Percentiles rank a stretch among this genome's conserved stretches.
Conservation (phyloP, 2,329 filamentous ascomycete genomes). For the Erysiphe neolycopersici region DNA sequence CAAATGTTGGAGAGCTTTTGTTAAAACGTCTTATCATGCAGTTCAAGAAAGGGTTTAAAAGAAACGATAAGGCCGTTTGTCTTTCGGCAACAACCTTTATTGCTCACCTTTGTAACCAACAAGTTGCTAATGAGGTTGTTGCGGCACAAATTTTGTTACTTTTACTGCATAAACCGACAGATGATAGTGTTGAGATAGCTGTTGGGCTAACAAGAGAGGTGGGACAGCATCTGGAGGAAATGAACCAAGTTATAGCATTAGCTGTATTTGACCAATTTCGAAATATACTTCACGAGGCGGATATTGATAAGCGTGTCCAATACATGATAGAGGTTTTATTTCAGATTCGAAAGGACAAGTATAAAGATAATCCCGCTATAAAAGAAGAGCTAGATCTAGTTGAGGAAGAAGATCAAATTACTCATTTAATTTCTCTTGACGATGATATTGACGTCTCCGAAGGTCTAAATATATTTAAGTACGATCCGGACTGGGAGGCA, state of each 20-base stretch:
- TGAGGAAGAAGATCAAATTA: conserved; percentile 95
- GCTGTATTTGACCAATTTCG: conserved; percentile 91
- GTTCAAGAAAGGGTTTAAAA: conserved; percentile 83
- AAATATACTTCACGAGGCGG: conserved; percentile 82
- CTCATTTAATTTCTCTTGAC: conserved; percentile 59
- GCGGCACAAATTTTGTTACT: conserved; percentile 78
- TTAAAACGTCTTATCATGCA: conserved; percentile 66
- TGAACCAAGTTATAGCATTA: conserved; percentile 68
- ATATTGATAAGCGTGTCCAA: conserved; percentile 94
- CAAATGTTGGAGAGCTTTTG: conserved; percentile 76
- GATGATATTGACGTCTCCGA: conserved; percentile 70
- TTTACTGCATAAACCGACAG: conserved; percentile 83
- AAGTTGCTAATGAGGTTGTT: conserved; percentile 82
- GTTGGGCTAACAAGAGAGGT: conserved; percentile 83
- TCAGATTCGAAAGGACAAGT: conserved; percentile 84
- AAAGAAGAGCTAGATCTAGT: conserved; percentile 86
- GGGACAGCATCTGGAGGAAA: conserved; percentile 81
- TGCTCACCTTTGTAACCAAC: conserved; percentile 84
- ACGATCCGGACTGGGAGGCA: conserved; percentile 67
- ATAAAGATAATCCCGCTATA: conserved; percentile 78
- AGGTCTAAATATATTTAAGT: conserved; percentile 84
- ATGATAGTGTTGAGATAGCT: conserved; percentile 93
- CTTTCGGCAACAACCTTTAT: conserved; percentile 82
- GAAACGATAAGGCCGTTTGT: conserved; percentile 93
- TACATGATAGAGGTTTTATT: conserved; percentile 98